Percentiles rank a stretch among this genome's conserved stretches.
phyloP scores from a whole-genome alignment of 2,329 filamentous ascomycete species.

The Colletotrichum sp. region DNA sequence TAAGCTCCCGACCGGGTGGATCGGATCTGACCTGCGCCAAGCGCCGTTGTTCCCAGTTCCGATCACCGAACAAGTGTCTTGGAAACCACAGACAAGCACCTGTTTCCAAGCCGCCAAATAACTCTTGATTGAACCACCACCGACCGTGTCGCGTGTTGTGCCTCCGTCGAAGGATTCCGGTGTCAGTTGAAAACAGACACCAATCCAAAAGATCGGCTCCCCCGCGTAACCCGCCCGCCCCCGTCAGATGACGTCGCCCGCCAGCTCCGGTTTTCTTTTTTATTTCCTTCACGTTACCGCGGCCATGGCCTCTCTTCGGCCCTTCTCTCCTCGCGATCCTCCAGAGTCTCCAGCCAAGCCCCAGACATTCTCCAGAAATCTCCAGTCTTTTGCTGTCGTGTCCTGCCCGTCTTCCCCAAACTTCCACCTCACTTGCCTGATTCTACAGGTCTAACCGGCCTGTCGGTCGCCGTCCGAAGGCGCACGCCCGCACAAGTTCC shows the following conservation, averaged over 20 bases:
- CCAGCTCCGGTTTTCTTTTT: background rate
- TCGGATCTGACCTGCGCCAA: constrained; percentile 12
- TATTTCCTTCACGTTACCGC: background rate
- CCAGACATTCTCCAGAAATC: constrained; percentile 20
- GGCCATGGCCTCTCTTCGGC: constrained; percentile 12
- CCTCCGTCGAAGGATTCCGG: background rate
- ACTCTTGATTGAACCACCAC: constrained; percentile 12
- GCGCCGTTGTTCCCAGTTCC: background rate
- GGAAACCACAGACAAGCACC: background rate
- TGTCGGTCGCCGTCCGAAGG: constrained; percentile 18
- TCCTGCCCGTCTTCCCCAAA: background rate
- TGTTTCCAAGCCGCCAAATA: background rate
- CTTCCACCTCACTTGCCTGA: background rate
- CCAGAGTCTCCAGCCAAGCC: constrained; percentile 10
- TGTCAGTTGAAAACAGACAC: background rate
- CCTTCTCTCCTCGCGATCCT: constrained; percentile 9
- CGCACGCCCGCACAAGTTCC: background rate
- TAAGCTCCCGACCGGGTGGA: constrained; percentile 7
- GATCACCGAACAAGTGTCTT: background rate
- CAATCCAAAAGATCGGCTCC: background rate
- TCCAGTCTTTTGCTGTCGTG: constrained; percentile 1
- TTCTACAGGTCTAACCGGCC: constrained; percentile 12
- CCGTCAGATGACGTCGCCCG: constrained; percentile 8
- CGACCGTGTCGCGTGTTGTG: background rate
- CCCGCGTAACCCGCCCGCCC: background rate